Base-by-base conservation (phyloP, 352 stramenopile genomes). In the Pythium coloratum region DNA sequence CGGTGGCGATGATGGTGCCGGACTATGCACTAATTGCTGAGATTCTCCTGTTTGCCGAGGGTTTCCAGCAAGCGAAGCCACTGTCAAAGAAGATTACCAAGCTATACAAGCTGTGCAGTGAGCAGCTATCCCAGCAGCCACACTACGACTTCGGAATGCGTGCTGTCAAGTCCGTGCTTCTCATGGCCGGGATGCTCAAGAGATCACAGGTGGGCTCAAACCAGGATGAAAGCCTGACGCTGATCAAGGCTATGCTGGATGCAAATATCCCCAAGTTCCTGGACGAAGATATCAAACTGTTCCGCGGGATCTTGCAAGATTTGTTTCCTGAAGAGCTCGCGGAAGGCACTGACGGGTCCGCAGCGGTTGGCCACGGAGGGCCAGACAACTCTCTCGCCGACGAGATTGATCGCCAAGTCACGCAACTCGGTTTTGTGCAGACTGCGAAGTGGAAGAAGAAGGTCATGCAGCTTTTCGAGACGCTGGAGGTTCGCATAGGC, bases 191-290 rank as follows among this genome's bases (percentile, higher is more conserved):
- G 10, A 68, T 75, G 26, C 61, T 93, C 13, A 93, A 93, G 38
- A 81, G 88, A 7, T 28, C 57, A 9, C 56, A 66, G 32, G 33
- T 38, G 18, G 40, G 56, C 6, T 53, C 56, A 1, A 68, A 64
- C 0, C 49, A 71, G 7, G 80, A 90, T 18, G 84, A 91, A 34
- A 86, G 84, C 55, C 49, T 82, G 16, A 78, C 99, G 24, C 76
- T 99, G 4, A 98, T 99, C 62, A 87, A 94, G 55, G 98, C 97
- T 14, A 92, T 99, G 71, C 81, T 94, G 26, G 90, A 97, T 38
- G 90, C 85, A 3, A 98, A 98, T 64, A 77, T 95, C 12, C 88
- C 91, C 16, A 98, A 98, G 65, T 89, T 98, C 36, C 66, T 97
- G 3, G 86, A 93, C 36, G 81, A 97, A 18, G 95, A 98, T 68